Evolutionary conservation across 768 basidiomycete species (phyloP).

Genomic region (Kwoniella dendrophila): DNA sequence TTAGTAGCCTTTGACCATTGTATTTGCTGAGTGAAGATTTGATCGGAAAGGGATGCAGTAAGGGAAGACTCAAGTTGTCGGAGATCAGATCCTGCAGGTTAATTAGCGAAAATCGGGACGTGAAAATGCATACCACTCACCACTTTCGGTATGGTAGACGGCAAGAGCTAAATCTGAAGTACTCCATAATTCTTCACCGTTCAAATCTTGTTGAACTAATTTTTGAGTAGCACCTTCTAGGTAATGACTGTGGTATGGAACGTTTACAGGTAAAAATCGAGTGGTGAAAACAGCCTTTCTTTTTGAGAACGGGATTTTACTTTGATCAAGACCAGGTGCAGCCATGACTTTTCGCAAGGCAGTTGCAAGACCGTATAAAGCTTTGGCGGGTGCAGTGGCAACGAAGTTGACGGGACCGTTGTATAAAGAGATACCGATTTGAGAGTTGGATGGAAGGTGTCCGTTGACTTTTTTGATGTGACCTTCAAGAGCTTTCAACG

Average conservation of each 20-base stretch:
- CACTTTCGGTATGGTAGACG: conserved; percentile 90
- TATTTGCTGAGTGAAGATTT: conserved; percentile 87
- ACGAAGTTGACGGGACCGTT: conserved; percentile 91
- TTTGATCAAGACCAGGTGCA: conserved; percentile 82
- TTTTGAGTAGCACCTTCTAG: conserved; percentile 73
- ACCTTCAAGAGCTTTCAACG: conserved; percentile 68
- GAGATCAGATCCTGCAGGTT: conserved; percentile 74
- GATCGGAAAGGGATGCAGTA: conserved; percentile 84
- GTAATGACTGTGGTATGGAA: conserved; percentile 93
- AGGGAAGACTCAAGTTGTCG: conserved; percentile 70
- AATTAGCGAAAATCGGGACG: conserved; percentile 33
- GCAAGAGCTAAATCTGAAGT: conserved; percentile 70
- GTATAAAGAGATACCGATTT: conserved; percentile 82
- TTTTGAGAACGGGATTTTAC: conserved; percentile 88
- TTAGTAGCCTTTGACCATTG: conserved; percentile 89
- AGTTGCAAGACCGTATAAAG: conserved; percentile 92
- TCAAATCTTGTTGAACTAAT: conserved; percentile 73
- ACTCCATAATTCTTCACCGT: conserved; percentile 75
- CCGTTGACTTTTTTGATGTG: conserved; percentile 86
- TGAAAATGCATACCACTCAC: conserved; percentile 59
- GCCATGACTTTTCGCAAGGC: conserved; percentile 88
- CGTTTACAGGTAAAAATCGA: conserved; percentile 91
- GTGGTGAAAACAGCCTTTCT: conserved; percentile 89
- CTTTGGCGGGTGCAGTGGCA: conserved; percentile 84
- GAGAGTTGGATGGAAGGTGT: conserved; percentile 74